A percentile compares a stretch with the other conserved stretches of the same genome.
Conservation (phyloP, 1,284 basidiomycete species). For the Coniophora puteana region DNA sequence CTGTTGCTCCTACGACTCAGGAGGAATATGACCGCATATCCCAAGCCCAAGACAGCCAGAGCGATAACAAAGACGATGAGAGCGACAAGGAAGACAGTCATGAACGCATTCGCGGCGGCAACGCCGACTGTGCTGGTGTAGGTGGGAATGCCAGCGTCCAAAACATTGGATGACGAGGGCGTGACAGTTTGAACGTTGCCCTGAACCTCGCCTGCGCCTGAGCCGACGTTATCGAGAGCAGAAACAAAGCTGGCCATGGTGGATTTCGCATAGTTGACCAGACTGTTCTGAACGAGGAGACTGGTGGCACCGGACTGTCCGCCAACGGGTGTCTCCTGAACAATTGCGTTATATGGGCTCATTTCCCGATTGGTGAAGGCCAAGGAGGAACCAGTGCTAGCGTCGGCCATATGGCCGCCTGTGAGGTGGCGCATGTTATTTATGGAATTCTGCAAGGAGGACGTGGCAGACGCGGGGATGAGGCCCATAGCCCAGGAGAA, state of each 20-base stretch:
- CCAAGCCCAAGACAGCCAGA: slow-evolving; percentile 46
- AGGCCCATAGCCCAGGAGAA: slow-evolving; percentile 89
- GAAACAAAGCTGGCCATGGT: slow-evolving; percentile 3
- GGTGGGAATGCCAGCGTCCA: slow-evolving; percentile 78
- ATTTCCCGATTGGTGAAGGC: slow-evolving; percentile 76
- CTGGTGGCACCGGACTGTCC: slow-evolving; percentile 8
- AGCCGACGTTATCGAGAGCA: too few species aligned
- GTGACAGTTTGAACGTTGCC: slow-evolving; percentile 68
- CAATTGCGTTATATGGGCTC: slow-evolving; percentile 67
- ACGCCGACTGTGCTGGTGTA: slow-evolving; percentile 75
- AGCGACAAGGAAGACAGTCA: slow-evolving; percentile 72
- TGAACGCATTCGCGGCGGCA: slow-evolving; percentile 79
- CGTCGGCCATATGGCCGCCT: slow-evolving; percentile 69
- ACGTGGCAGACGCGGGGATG: slow-evolving; percentile 54
- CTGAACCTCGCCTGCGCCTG: slow-evolving; percentile 6
- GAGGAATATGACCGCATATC: slow-evolving; percentile 41
- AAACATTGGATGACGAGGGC: slow-evolving; percentile 53
- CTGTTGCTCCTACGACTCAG: slow-evolving; percentile 26
- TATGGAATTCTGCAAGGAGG: slow-evolving; percentile 74
- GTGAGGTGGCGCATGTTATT: slow-evolving; percentile 78
- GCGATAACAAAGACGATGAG: slow-evolving; percentile 63
- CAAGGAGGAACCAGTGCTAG: slow-evolving; percentile 52
- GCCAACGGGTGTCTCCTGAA: slow-evolving; percentile 4
- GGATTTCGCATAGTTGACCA: too few species aligned
- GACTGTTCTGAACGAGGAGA: slow-evolving; percentile 10